Evolutionary conservation across 768 basidiomycete genomes (phyloP).

Genomic region (Kondoa malvinella): DNA sequence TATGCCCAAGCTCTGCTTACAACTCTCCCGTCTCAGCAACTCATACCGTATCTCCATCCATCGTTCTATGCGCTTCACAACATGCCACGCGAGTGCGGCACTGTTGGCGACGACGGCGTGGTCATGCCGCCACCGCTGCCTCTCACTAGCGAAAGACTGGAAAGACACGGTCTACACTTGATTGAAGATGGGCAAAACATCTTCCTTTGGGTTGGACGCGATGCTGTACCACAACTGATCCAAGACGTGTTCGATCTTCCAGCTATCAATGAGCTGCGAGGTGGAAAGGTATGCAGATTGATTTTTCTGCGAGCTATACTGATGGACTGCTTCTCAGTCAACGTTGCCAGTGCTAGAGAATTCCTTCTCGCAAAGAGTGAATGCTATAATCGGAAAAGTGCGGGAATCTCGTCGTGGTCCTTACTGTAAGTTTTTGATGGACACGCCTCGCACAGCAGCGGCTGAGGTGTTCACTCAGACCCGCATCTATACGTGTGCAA

Average conservation of each 20-base stretch:
- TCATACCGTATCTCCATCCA: slow-evolving; percentile 88
- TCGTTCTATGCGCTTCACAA: slow-evolving; percentile 89
- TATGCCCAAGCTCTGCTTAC: slow-evolving; percentile 87
- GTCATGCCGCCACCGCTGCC: slow-evolving; percentile 75
- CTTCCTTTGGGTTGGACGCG: slow-evolving; percentile 95
- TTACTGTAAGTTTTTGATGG: slow-evolving; percentile 46
- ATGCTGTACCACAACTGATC: slow-evolving; percentile 87
- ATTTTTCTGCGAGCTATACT: neutral
- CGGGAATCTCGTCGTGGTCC: slow-evolving; percentile 82
- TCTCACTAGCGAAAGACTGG: slow-evolving; percentile 82
- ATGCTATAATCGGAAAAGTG: slow-evolving; percentile 82
- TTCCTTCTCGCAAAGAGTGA: slow-evolving; percentile 84
- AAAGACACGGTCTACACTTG: slow-evolving; percentile 84
- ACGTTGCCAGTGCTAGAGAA: slow-evolving; percentile 85
- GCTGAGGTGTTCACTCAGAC: no score
- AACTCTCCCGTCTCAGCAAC: slow-evolving; percentile 71
- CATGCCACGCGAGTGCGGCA: slow-evolving; percentile 89
- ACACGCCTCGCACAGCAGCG: no score
- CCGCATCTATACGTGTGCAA: slow-evolving; percentile 93
- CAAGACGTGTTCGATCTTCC: slow-evolving; percentile 86
- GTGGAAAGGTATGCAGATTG: slow-evolving; percentile 58
- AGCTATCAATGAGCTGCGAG: slow-evolving; percentile 69
- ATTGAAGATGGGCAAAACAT: slow-evolving; percentile 96
- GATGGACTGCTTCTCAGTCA: slow-evolving; percentile 39
- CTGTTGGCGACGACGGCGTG: slow-evolving; percentile 72